phyloP scores from a whole-genome alignment of 1,139 yeast species.

The Zygoascus hellenicus region DNA sequence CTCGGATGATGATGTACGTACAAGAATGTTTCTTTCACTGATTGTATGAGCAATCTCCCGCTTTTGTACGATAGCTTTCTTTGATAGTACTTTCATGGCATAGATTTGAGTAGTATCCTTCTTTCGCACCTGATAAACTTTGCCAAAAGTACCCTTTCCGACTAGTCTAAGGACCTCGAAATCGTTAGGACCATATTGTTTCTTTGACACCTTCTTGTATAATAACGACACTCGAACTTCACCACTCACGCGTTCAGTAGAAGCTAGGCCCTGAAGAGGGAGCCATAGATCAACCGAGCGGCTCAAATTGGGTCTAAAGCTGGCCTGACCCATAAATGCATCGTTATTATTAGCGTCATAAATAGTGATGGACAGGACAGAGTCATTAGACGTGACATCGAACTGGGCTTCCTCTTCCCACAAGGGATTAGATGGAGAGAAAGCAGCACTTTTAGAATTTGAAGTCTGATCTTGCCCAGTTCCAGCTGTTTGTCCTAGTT shows the following conservation, averaged over 20 bases:
- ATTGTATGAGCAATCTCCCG: constrained; percentile 97
- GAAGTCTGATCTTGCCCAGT: constrained; percentile 1
- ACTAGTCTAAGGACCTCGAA: constrained; percentile 83
- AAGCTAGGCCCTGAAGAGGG: constrained; percentile 62
- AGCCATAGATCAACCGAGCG: constrained; percentile 58
- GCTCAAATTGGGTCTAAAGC: constrained; percentile 61
- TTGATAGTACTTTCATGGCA: constrained; percentile 94
- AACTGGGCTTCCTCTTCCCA: constrained; percentile 92
- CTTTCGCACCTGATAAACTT: constrained; percentile 91
- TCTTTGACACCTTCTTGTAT: constrained; percentile 62
- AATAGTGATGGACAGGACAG: constrained; percentile 75
- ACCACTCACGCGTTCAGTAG: constrained; percentile 74
- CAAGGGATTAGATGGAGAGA: constrained; percentile 55
- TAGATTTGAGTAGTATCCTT: constrained; percentile 82
- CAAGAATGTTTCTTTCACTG: constrained; percentile 91
- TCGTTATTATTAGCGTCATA: constrained; percentile 83
- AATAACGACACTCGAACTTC: constrained; percentile 69
- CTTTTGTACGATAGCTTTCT: constrained; percentile 90
- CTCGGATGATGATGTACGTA: constrained; percentile 75
- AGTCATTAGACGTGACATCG: constrained; percentile 74
- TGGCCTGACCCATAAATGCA: constrained; percentile 77
- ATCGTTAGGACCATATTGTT: constrained; percentile 87
- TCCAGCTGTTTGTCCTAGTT: constrained; percentile 22
- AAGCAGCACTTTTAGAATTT: constrained; percentile 14
- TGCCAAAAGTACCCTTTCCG: constrained; percentile 97